These are phyloP conservation scores for Escovopsis weberi DNA, from an alignment of 2,329 filamentous ascomycete genomes.

Conservation along the genomic window DNA sequence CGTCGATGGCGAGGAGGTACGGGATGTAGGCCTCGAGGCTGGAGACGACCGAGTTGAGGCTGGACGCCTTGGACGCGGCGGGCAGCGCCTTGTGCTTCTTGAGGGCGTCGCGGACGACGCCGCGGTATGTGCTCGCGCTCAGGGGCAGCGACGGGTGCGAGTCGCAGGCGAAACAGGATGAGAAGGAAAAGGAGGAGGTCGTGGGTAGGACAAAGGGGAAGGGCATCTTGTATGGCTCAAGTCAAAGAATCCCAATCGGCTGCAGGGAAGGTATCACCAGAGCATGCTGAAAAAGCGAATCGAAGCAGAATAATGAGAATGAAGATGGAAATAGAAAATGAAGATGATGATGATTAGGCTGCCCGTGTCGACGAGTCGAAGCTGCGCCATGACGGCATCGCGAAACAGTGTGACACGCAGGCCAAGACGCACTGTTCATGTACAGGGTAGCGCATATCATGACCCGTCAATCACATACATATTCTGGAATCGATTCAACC, in stretches of 20 bases:
- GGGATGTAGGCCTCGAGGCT: constrained; percentile 67
- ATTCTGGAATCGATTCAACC: background rate
- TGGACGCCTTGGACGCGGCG: constrained; percentile 50
- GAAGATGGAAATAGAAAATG: background rate
- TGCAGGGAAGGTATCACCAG: too few relatives aligned
- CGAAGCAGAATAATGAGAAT: too few relatives aligned
- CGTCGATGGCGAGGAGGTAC: constrained; percentile 65
- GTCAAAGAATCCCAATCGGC: too few relatives aligned
- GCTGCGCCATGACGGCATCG: constrained; percentile 1
- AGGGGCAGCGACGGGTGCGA: constrained; percentile 84
- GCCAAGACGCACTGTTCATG: too few relatives aligned
- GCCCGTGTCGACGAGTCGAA: background rate
- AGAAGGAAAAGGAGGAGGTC: constrained; percentile 75
- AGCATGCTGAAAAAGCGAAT: background rate
- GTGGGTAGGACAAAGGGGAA: constrained; percentile 82
- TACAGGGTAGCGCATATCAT: too few relatives aligned
- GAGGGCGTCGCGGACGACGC: constrained; percentile 66
- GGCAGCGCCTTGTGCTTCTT: constrained; percentile 86
- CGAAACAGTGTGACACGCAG: too few relatives aligned
- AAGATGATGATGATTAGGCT: too few relatives aligned
- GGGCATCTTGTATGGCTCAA: constrained; percentile 47
- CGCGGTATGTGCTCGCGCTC: constrained; percentile 67
- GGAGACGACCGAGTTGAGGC: constrained; percentile 55
- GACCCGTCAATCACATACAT: too few relatives aligned
- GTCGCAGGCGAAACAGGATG: constrained; percentile 58